Conservation (phyloP, 345 rosid species). For the Moringa oleifera region DNA sequence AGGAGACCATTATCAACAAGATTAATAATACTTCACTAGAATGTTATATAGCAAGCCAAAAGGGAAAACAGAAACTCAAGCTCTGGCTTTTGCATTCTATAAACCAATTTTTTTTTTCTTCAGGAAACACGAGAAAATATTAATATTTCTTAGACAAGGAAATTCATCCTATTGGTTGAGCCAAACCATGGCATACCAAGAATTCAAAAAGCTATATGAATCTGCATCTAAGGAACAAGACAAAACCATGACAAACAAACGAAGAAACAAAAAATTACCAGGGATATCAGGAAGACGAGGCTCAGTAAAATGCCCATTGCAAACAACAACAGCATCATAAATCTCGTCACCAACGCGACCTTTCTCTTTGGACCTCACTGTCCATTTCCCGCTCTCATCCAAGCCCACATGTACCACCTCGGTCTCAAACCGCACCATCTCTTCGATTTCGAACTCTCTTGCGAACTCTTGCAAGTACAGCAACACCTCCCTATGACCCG, state of each 20-base stretch:
- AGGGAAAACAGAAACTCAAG: too few relatives aligned
- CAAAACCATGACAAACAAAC: not conserved
- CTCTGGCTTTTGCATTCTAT: too few relatives aligned
- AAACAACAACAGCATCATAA: conserved; percentile 70
- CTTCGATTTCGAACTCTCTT: conserved; percentile 50
- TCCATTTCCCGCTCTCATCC: conserved; percentile 46
- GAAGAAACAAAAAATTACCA: conserved; percentile 26
- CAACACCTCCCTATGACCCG: conserved; percentile 70
- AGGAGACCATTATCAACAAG: too few relatives aligned
- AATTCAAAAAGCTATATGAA: too few relatives aligned
- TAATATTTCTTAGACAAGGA: too few relatives aligned
- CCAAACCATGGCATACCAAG: too few relatives aligned
- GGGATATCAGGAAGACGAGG: conserved; percentile 64
- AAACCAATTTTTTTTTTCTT: too few relatives aligned
- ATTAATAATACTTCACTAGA: too few relatives aligned
- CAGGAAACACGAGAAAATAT: too few relatives aligned
- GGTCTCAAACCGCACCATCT: conserved; percentile 56
- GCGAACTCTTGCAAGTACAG: conserved; percentile 56
- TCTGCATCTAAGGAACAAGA: too few relatives aligned
- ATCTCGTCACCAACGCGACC: conserved; percentile 29
- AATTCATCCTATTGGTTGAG: too few relatives aligned
- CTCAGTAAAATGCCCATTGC: conserved; percentile 63
- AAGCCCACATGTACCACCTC: conserved; percentile 43
- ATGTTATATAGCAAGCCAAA: too few relatives aligned
- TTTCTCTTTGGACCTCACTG: conserved; percentile 37